Evolutionary conservation across 345 rosid genomes (phyloP).

Genomic region (Kernera saxatilis): DNA sequence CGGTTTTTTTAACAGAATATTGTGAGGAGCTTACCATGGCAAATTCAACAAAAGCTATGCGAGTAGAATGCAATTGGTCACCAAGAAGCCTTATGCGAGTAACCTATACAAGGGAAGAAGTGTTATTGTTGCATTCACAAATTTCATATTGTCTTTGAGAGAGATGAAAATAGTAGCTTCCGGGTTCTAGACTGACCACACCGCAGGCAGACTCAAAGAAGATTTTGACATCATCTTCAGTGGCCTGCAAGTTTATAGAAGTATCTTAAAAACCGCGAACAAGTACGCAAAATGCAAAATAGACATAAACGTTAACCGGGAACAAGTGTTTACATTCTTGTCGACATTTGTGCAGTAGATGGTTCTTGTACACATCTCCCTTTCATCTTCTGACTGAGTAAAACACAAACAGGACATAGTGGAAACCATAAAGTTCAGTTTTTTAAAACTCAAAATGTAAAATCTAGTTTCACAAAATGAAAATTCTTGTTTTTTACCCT

Average conservation of each 20-base stretch:
- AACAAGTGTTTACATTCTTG: constrained; percentile 47
- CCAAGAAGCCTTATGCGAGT: constrained; percentile 82
- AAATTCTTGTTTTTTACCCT: constrained; percentile 43
- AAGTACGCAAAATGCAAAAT: neutral
- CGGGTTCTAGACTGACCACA: constrained; percentile 48
- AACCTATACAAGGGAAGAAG: constrained; percentile 37
- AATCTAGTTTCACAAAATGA: neutral
- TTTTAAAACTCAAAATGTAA: neutral
- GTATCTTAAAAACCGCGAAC: neutral
- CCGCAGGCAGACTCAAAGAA: constrained; percentile 78
- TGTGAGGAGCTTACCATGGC: constrained; percentile 49
- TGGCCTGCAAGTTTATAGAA: constrained; percentile 35
- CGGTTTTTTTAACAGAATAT: neutral
- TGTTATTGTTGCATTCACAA: neutral
- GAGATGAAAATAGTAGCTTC: neutral
- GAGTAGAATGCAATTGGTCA: constrained; percentile 74
- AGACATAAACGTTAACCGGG: neutral
- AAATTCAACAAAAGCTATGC: constrained; percentile 89
- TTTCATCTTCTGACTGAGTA: constrained; percentile 85
- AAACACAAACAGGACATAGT: neutral
- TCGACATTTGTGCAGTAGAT: constrained; percentile 90
- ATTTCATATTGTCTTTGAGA: neutral
- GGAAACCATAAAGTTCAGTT: neutral
- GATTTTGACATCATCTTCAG: constrained; percentile 63
- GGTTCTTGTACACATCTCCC: constrained; percentile 86